Percentiles rank a stretch among this genome's conserved stretches.
phyloP scores from a whole-genome alignment of 2,329 filamentous ascomycete genomes.

The Colletotrichum somersetense region DNA sequence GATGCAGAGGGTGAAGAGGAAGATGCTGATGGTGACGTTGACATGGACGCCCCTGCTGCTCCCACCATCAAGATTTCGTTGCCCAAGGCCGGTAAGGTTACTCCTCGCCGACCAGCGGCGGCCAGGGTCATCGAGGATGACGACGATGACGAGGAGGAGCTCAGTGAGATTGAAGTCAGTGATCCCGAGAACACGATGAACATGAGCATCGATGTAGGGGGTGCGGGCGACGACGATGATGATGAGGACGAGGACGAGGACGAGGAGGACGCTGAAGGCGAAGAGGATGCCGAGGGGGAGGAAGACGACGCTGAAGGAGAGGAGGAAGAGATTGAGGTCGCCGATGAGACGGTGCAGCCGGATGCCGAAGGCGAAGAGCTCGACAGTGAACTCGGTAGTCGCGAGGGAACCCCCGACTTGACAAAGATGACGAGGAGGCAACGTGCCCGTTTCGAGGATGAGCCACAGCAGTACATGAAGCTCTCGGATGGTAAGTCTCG shows the following conservation, averaged over 20 bases:
- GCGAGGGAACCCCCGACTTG: constrained; percentile 65
- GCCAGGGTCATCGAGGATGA: constrained; percentile 43
- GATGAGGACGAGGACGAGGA: constrained; percentile 52
- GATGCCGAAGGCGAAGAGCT: constrained; percentile 58
- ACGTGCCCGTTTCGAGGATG: constrained; percentile 70
- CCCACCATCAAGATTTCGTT: constrained; percentile 42
- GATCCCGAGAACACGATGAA: constrained; percentile 47
- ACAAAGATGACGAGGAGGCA: constrained; percentile 73
- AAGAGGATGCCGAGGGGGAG: constrained; percentile 60
- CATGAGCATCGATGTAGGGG: constrained; percentile 51
- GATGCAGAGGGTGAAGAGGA: constrained; percentile 49
- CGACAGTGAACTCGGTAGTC: constrained; percentile 61
- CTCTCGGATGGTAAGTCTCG: constrained; percentile 67
- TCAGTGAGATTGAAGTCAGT: constrained; percentile 45
- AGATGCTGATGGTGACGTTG: constrained; percentile 58
- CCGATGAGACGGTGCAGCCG: constrained; percentile 30
- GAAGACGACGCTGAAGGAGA: constrained; percentile 54
- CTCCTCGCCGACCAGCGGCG: constrained; percentile 40
- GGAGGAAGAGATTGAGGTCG: constrained; percentile 55
- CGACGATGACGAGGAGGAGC: constrained; percentile 43
- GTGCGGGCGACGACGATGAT: constrained; percentile 47
- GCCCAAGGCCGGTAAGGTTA: constrained; percentile 39
- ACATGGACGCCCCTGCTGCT: constrained; percentile 56
- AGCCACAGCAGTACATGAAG: constrained; percentile 68
- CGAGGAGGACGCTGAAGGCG: constrained; percentile 56